Evolutionary conservation across 768 basidiomycete genomes (phyloP).

Genomic region (Rhodotorula toruloides): DNA sequence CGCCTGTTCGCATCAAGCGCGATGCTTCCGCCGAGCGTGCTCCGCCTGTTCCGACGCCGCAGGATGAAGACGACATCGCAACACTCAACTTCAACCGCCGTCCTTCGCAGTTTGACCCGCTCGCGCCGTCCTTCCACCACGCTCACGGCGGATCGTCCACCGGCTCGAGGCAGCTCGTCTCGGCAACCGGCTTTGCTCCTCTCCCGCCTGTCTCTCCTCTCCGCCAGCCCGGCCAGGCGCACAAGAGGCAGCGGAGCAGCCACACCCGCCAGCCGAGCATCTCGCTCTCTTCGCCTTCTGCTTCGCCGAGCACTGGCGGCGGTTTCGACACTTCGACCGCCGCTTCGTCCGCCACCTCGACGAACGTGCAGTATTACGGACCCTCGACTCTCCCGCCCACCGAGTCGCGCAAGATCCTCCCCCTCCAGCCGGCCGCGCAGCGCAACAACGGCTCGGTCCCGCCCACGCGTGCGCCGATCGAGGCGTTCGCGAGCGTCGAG

Average conservation of each 20-base stretch:
- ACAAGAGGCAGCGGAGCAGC: constrained; percentile 17
- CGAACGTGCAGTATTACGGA: too few relatives aligned
- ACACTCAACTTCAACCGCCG: constrained; percentile 34
- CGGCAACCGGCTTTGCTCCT: not conserved
- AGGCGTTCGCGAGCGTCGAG: constrained; percentile 35
- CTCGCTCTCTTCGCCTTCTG: constrained; percentile 10
- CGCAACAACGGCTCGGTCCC: not conserved
- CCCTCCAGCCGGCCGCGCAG: constrained; percentile 24
- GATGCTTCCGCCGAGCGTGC: not conserved
- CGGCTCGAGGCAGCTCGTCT: not conserved
- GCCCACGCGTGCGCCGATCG: constrained; percentile 30
- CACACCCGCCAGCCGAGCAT: constrained; percentile 21
- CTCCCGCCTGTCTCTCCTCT: not conserved
- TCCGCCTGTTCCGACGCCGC: not conserved
- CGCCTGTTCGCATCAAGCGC: not conserved
- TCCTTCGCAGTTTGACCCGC: constrained; percentile 29
- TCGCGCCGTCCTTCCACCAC: constrained; percentile 28
- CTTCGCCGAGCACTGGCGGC: not conserved
- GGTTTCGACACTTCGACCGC: not conserved
- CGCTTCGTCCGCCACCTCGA: constrained; percentile 8
- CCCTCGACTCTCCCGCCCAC: not conserved
- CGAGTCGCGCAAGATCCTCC: constrained; percentile 22
- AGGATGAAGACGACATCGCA: constrained; percentile 29
- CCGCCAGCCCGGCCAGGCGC: not conserved
- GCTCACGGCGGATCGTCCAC: not conserved